Conservation (phyloP, 176 grass and related monocot species). For the Areca catechu region DNA sequence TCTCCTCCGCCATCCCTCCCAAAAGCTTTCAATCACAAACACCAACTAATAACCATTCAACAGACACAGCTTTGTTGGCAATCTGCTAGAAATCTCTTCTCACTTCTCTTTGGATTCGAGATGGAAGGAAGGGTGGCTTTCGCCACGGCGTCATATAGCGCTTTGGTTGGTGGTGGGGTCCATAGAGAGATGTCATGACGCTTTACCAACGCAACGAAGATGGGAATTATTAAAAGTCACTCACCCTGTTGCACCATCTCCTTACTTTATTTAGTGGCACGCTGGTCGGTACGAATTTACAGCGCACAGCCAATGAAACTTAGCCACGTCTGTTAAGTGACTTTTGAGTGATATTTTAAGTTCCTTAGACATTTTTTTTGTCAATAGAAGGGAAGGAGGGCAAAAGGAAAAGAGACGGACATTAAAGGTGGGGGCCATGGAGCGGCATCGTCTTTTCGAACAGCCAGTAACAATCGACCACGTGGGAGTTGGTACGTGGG, state of each 20-base stretch:
- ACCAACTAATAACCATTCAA: neutral
- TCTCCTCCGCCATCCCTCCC: slow-evolving; percentile 52
- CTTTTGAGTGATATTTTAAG: too few species aligned
- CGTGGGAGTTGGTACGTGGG: neutral
- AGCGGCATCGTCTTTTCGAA: neutral
- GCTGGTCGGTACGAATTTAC: too few species aligned
- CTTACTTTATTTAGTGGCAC: too few species aligned
- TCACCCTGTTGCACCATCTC: too few species aligned
- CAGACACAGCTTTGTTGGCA: neutral
- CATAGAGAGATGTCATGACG: slow-evolving; percentile 1
- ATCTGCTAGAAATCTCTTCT: neutral
- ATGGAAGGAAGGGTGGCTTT: slow-evolving; percentile 2
- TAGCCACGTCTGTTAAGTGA: too few species aligned
- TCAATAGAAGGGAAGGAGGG: too few species aligned
- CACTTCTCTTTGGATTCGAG: too few species aligned
- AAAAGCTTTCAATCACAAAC: neutral
- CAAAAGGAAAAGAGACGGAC: too few species aligned
- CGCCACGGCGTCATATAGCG: slow-evolving; percentile 26
- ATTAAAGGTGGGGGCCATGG: too few species aligned
- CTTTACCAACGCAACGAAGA: slow-evolving; percentile 30
- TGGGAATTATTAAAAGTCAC: neutral
- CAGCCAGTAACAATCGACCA: slow-evolving; percentile 9
- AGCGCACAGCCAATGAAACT: too few species aligned
- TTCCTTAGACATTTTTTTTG: too few species aligned
- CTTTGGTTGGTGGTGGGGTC: neutral